Conservation (phyloP, 768 basidiomycete species). For the Lactarius evosmus region DNA sequence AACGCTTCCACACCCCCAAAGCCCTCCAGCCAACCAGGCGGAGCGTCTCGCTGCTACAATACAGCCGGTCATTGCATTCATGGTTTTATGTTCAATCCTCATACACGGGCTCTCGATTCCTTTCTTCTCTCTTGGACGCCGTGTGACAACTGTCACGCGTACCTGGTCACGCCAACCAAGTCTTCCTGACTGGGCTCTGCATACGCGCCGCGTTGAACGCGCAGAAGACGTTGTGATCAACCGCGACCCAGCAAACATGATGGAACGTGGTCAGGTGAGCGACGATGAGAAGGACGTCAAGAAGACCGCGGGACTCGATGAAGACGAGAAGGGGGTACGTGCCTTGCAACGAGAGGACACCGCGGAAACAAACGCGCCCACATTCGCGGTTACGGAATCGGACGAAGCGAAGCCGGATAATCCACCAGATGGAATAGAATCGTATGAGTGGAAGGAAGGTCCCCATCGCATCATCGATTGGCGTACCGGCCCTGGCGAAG, state of each 20-base stretch:
- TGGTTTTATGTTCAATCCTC: constrained; percentile 89
- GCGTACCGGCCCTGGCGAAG: constrained; percentile 54
- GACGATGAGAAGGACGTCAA: constrained; percentile 29
- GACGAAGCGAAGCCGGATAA: constrained; percentile 36
- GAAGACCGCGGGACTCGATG: constrained; percentile 25
- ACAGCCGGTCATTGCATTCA: constrained; percentile 91
- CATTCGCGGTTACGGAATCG: constrained; percentile 22
- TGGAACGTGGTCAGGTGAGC: constrained; percentile 47
- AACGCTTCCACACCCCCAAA: constrained; percentile 47
- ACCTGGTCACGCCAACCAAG: constrained; percentile 79
- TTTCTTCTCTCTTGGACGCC: constrained; percentile 85
- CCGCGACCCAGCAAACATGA: constrained; percentile 54
- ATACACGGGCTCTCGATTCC: constrained; percentile 92
- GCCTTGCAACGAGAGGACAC: constrained; percentile 24
- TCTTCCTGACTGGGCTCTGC: constrained; percentile 80
- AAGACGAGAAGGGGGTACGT: constrained; percentile 28
- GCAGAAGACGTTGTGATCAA: constrained; percentile 84
- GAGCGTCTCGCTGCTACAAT: constrained; percentile 70
- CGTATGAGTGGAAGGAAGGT: constrained; percentile 69
- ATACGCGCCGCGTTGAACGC: constrained; percentile 64
- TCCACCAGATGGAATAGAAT: constrained; percentile 45
- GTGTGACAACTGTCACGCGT: constrained; percentile 87
- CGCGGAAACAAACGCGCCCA: constrained; percentile 17
- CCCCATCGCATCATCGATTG: constrained; percentile 63
- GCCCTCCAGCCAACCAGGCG: constrained; percentile 52